These are phyloP conservation scores for Ophiorrhiza pumila DNA, from an alignment of 257 asterid genomes.

Conservation along the genomic window DNA sequence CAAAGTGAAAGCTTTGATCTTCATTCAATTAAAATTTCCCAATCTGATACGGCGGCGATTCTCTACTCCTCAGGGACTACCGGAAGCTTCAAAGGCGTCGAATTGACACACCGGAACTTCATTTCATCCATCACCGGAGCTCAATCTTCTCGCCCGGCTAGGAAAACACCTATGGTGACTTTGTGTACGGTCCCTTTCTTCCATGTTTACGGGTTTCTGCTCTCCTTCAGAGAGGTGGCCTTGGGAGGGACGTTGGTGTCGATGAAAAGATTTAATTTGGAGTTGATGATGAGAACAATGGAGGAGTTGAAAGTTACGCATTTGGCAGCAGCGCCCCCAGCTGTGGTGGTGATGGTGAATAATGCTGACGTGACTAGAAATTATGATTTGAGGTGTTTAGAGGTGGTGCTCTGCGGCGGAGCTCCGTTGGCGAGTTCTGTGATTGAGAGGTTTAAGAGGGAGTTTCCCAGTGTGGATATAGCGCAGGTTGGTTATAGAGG, in stretches of 20 bases:
- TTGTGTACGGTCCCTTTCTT: constrained; percentile 45
- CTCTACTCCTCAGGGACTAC: constrained; percentile 69
- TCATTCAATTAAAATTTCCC: constrained; percentile 8
- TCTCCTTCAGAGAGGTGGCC: constrained; percentile 41
- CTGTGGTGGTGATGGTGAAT: constrained; percentile 51
- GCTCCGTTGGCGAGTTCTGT: constrained; percentile 45
- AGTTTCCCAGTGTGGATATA: constrained; percentile 33
- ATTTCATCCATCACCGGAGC: constrained; percentile 30
- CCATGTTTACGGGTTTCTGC: constrained; percentile 46
- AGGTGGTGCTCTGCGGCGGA: constrained; percentile 43
- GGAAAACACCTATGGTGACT: constrained; percentile 28
- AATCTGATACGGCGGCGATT: constrained; percentile 52
- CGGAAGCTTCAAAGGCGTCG: constrained; percentile 57
- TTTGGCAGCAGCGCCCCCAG: constrained; percentile 52
- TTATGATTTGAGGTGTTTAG: constrained; percentile 47
- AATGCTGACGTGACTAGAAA: constrained; percentile 19
- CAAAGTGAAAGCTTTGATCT: neutral
- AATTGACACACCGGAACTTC: constrained; percentile 46
- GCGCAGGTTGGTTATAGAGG: constrained; percentile 37
- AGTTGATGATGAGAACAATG: constrained; percentile 44
- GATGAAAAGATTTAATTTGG: constrained; percentile 46
- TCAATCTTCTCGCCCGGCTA: constrained; percentile 17
- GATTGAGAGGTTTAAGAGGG: constrained; percentile 28
- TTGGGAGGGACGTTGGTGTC: constrained; percentile 47
- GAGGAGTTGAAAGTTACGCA: constrained; percentile 41